A percentile compares a stretch with the other conserved stretches of the same genome.
phyloP scores from a whole-genome alignment of 371 early-diverging fungal genomes.

The Mortierella sp. region DNA sequence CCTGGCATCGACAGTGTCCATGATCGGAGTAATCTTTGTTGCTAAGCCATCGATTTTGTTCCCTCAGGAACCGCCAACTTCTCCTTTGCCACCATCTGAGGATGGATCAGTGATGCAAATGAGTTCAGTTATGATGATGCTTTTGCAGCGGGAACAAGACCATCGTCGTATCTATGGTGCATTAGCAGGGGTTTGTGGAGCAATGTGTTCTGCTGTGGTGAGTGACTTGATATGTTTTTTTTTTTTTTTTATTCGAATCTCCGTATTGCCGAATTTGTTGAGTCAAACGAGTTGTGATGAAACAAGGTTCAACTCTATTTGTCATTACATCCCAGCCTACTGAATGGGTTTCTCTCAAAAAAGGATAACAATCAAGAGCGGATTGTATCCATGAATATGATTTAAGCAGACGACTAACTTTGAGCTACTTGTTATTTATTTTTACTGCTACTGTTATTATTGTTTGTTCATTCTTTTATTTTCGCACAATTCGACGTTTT shows the following conservation, averaged over 20 bases:
- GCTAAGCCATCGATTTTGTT: conserved; percentile 77
- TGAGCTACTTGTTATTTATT: too few species aligned
- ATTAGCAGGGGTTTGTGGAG: conserved; percentile 31
- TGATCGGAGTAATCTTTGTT: conserved; percentile 76
- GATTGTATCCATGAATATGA: too few species aligned
- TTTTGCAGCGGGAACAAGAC: conserved; percentile 7
- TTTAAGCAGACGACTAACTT: too few species aligned
- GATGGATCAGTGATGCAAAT: not conserved
- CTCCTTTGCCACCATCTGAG: not conserved
- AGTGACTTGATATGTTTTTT: conserved; percentile 2
- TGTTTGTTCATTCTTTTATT: not conserved
- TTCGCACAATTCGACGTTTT: not conserved
- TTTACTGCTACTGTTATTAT: too few species aligned
- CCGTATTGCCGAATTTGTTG: too few species aligned
- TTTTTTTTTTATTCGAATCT: too few species aligned
- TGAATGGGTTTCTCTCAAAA: too few species aligned
- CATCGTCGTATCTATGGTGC: conserved; percentile 25
- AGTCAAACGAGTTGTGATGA: too few species aligned
- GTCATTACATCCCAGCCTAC: too few species aligned
- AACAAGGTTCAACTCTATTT: too few species aligned
- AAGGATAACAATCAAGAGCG: too few species aligned
- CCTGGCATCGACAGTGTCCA: conserved; percentile 64
- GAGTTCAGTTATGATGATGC: conserved; percentile 5
- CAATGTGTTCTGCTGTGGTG: conserved; percentile 48
- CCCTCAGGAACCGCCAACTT: not conserved